Evolutionary conservation across 2,329 filamentous ascomycete species (phyloP).

Genomic region (Colletotrichum euphorbiae): DNA sequence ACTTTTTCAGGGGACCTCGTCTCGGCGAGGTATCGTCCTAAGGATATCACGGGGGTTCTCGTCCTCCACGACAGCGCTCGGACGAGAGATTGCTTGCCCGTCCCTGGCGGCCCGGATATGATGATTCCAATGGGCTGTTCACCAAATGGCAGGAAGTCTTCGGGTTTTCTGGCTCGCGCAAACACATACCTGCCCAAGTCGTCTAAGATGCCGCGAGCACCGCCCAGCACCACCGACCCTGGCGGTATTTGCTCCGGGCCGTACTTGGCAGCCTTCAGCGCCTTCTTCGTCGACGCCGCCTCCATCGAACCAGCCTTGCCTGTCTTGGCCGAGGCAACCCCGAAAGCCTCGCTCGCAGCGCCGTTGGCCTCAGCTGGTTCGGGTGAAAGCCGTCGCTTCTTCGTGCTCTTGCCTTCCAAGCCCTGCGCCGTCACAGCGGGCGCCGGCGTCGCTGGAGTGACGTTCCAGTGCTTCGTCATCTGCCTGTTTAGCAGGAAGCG

Average conservation of each 20-base stretch:
- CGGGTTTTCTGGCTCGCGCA: slow-evolving; percentile 20
- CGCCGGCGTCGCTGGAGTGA: slow-evolving; percentile 23
- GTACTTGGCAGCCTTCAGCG: slow-evolving; percentile 37
- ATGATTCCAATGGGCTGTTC: slow-evolving; percentile 73
- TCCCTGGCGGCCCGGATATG: slow-evolving; percentile 82
- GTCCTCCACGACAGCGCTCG: slow-evolving; percentile 79
- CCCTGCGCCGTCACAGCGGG: slow-evolving; percentile 32
- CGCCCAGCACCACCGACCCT: slow-evolving; percentile 36
- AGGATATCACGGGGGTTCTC: slow-evolving; percentile 77
- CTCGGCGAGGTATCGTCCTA: slow-evolving; percentile 52
- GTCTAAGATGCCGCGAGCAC: slow-evolving; percentile 7
- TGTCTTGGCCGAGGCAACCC: slow-evolving; percentile 14
- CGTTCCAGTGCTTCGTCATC: slow-evolving; percentile 55
- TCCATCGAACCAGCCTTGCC: slow-evolving; percentile 18
- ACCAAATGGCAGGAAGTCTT: slow-evolving; percentile 25
- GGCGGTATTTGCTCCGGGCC: slow-evolving; percentile 34
- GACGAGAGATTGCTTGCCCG: slow-evolving; percentile 83
- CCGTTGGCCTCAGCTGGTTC: slow-evolving; percentile 39
- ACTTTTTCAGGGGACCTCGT: slow-evolving; percentile 48
- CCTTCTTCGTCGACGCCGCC: slow-evolving; percentile 18
- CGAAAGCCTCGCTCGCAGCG: slow-evolving; percentile 34
- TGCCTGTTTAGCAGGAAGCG: slow-evolving; percentile 56
- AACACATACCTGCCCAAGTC: slow-evolving; percentile 32
- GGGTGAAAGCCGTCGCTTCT: slow-evolving; percentile 40
- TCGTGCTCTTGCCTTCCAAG: slow-evolving; percentile 42